Conservation (phyloP, 805 yeast genomes). For the Kluyveromyces lactis region DNA sequence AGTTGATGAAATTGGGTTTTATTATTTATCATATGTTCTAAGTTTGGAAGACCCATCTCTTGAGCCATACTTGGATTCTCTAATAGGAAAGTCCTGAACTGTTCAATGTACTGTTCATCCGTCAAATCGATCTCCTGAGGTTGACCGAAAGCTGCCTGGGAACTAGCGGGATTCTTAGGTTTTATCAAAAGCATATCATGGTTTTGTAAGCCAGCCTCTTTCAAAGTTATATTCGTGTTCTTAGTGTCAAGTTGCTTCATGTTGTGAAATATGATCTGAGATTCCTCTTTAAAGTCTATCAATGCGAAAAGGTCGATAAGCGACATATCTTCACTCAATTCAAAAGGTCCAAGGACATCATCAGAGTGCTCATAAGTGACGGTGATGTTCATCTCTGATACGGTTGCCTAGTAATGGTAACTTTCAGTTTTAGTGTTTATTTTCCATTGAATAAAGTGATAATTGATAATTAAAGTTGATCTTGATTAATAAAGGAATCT, state of each 20-base stretch:
- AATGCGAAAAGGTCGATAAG: conserved; percentile 65
- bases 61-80: conserved; percentile 33
- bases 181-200: conserved; percentile 48
- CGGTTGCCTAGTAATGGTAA: neutral
- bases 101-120: conserved; percentile 33
- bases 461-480: no score
- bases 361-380: conserved; percentile 44
- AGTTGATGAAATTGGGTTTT: conserved; percentile 40
- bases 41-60: conserved; percentile 40
- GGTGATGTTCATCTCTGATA: conserved; percentile 39
- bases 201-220: conserved; percentile 41
- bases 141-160: conserved; percentile 1
- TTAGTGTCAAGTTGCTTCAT: conserved; percentile 31
- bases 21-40: conserved; percentile 39
- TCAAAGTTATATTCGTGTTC: conserved; percentile 32
- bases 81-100: conserved; percentile 40
- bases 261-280: conserved; percentile 44
- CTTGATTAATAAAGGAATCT: no score
- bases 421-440: no score
- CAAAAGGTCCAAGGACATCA: conserved; percentile 41
- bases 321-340: conserved; percentile 56
- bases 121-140: conserved; percentile 1
- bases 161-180: conserved; percentile 14
- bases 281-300: conserved; percentile 51
- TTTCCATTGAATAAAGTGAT: no score